A percentile compares a stretch with the other conserved stretches of the same genome.
Conservation (phyloP, 345 rosid genomes). For the Gossypium stocksii region DNA sequence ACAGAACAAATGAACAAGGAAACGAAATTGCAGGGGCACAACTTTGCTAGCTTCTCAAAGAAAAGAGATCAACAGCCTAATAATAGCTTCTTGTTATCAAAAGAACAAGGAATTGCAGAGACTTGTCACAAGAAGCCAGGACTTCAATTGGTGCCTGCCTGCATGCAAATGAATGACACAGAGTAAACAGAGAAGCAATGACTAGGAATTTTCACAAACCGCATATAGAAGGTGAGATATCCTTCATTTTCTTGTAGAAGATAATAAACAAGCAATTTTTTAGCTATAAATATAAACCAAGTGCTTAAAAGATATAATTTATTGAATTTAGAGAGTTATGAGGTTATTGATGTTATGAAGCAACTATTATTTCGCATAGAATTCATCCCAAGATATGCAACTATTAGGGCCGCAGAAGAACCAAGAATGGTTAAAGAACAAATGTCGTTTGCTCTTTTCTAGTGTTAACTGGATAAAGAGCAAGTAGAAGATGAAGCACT, state of each 20-base stretch:
- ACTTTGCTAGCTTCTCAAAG: no score
- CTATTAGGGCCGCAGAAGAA: no score
- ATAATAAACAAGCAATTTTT: neutral
- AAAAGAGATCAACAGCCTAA: no score
- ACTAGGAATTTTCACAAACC: neutral
- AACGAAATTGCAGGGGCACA: slow-evolving; percentile 2
- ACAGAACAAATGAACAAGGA: neutral
- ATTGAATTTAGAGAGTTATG: neutral
- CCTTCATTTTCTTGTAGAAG: slow-evolving; percentile 4
- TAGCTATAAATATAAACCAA: neutral
- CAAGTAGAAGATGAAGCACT: no score
- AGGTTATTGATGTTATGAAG: neutral
- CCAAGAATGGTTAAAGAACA: no score
- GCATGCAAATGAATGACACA: slow-evolving; percentile 23
- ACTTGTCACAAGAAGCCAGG: slow-evolving; percentile 80
- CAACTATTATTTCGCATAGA: neutral
- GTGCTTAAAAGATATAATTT: slow-evolving; percentile 7
- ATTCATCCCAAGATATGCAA: neutral
- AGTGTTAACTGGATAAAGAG: no score
- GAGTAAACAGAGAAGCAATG: neutral
- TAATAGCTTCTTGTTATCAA: slow-evolving; percentile 43
- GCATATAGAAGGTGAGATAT: neutral
- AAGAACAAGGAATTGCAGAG: slow-evolving; percentile 74
- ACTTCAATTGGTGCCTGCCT: slow-evolving; percentile 60
- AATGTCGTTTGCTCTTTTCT: no score